Evolutionary conservation across 768 basidiomycete genomes (phyloP).

Genomic region (Lactarius hatsudake): DNA sequence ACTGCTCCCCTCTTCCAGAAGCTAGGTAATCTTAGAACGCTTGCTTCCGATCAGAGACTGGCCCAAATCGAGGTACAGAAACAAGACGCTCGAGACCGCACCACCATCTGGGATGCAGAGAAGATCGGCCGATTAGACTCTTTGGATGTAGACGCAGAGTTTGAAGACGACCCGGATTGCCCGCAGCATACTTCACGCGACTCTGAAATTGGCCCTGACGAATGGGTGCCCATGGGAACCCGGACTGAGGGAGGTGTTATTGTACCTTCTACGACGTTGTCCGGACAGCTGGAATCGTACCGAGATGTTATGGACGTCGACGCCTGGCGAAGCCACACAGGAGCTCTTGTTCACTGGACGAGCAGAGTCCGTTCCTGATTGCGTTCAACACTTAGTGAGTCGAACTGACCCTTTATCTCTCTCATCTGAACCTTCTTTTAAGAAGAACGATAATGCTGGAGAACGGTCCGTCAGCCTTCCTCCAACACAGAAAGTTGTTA

Average conservation of each 20-base stretch:
- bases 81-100: constrained; percentile 59
- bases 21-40: constrained; percentile 42
- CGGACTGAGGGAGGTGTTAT: constrained; percentile 55
- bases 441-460: constrained; percentile 11
- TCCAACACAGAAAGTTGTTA: constrained; percentile 27
- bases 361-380: constrained; percentile 21
- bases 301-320: constrained; percentile 46
- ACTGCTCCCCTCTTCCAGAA: constrained; percentile 47
- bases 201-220: constrained; percentile 21
- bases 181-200: constrained; percentile 26
- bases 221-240: constrained; percentile 52
- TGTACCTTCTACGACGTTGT: constrained; percentile 37
- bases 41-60: constrained; percentile 42
- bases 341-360: constrained; percentile 25
- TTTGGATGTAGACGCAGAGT: constrained; percentile 53
- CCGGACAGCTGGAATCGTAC: constrained; percentile 33
- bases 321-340: constrained; percentile 40
- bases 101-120: constrained; percentile 65
- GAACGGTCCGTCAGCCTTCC: constrained; percentile 23
- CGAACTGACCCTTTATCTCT: not conserved
- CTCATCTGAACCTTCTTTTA: not conserved
- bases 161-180: constrained; percentile 56
- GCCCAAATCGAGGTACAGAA: constrained; percentile 59
- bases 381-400: constrained; percentile 22
- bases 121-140: constrained; percentile 32